Evolutionary conservation across 495 filamentous ascomycete species (phyloP), one percentile per base, ranked within the genome.

Genomic region (Hypomontagnella monticulosa): DNA sequence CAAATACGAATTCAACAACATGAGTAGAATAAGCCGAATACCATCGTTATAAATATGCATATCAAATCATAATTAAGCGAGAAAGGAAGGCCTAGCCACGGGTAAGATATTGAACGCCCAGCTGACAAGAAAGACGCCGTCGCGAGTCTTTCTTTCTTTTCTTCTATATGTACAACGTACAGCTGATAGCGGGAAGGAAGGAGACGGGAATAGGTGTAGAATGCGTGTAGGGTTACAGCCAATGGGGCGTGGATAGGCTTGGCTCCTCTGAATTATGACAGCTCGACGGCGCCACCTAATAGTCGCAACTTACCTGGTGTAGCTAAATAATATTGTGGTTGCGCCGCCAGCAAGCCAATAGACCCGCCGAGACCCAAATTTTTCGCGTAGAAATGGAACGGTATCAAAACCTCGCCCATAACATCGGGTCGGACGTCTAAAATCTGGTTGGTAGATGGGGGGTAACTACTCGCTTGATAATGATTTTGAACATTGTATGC

Each of bases 211-310:
- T 49, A 18, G 38, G 58, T 50, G 53, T 23, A 34, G 42, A 41
- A 54, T 32, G 46, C n/a, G n/a, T n/a, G n/a, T n/a, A n/a, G n/a
- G n/a, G 65, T 55, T 48, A 19, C 53, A 63, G 14, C 36, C 34
- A 36, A 53, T 18, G 12, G 14, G 23, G 58, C 32, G 36, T 42
- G 41, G 40, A 14, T 46, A 36, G 32, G 47, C 59, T 60, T 63
- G 59, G 65, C 55, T 63, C 19, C 43, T 46, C 23, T 42, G 9
- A 51, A n/a, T 42, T 46, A 44, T 0, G 46, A 30, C 32, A n/a
- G 37, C 44, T 56, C 20, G 5, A 20, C 37, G 9, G 16, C 60
- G 66, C 66, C 60, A 69, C 48, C 42, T 32, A 63, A 63, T 63
- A 60, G 53, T 49, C 20, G 27, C 42, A 9, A 59, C 33, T 16